Base-by-base conservation (phyloP, 169 alveolate species). In the Neospora caninum region DNA sequence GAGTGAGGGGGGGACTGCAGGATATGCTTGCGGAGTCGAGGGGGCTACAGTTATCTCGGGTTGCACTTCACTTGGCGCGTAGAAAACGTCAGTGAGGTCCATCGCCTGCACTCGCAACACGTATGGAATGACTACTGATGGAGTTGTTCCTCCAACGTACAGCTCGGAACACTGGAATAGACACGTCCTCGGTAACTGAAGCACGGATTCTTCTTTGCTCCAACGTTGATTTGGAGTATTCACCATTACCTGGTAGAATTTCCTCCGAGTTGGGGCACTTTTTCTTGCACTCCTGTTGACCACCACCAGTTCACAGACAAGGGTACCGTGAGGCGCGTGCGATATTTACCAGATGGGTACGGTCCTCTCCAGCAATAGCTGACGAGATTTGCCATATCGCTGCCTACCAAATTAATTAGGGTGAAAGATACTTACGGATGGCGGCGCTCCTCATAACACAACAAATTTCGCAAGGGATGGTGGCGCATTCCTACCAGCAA, bases 311-410 rank as follows among this genome's bases (percentile, higher is more conserved):
- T 64, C 31, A 64, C 34, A 29, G 78, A 20, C 34, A 10, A 64
- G 10, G 78, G 36, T 64, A 9, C 34, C 25, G 78, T 29, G 78
- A 64, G 20, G 34, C 34, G 29, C 78, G 31, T 20, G 31, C 31
- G 34, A 29, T 16, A 38, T 36, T 41, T 41, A 82, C 89, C 67
- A 82, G 67, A 82, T 45, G 89, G 6, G 89, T 82, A 31, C 67
- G 89, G 89, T 82, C 89, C 67, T 82, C 89, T 41, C 89, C 89
- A 20, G 89, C 49, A 16, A 45, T 20, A 9, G 89, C 89, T 82
- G 25, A 36, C 45, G 36, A 31, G 67, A 22, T 20, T 20, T 25
- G 38, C 39, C 31, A 41, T 41, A n/a, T 49, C 25, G 38, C 34
- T 27, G 20, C 25, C 29, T 82, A 20, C 41, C 27, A 82, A 69